Evolutionary conservation across 257 asterid species (phyloP).

Genomic region (Henckelia pumila): DNA sequence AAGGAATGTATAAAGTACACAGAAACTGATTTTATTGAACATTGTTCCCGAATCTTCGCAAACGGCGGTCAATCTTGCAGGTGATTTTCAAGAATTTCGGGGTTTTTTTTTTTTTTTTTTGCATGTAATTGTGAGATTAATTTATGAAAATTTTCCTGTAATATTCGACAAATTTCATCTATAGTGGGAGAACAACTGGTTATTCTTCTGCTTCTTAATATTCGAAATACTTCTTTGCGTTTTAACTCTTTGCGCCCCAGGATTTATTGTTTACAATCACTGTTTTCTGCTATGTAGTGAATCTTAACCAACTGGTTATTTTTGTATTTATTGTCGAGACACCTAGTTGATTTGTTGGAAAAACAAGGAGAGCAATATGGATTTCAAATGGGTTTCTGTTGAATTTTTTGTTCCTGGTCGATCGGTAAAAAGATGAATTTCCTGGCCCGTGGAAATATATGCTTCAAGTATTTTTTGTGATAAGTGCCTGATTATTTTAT

Average conservation of each 20-base stretch:
- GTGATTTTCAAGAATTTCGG: slow-evolving; percentile 25
- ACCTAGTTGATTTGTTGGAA: no score
- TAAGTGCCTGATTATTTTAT: background rate
- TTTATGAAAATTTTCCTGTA: background rate
- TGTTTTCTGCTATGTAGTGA: background rate
- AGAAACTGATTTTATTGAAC: background rate
- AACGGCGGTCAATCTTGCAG: slow-evolving; percentile 21
- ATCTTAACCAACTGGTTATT: background rate
- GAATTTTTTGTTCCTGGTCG: background rate
- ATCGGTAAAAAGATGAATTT: slow-evolving; percentile 7
- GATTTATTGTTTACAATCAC: background rate
- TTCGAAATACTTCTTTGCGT: background rate
- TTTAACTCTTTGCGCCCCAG: slow-evolving; percentile 1
- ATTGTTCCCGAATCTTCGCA: slow-evolving; percentile 21
- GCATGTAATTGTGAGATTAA: slow-evolving; percentile 25
- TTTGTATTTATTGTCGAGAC: background rate
- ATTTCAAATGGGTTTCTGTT: slow-evolving; percentile 12
- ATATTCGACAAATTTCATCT: background rate
- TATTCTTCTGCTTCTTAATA: no score
- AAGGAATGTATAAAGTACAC: background rate
- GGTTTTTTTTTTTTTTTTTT: slow-evolving; percentile 13
- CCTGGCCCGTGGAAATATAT: slow-evolving; percentile 3
- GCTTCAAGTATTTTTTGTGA: slow-evolving; percentile 12
- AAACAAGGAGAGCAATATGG: slow-evolving; percentile 3
- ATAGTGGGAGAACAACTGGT: no score